Evolutionary conservation across 192 early-diverging fungal species (phyloP).

Genomic region (Anaeromyces robustus): DNA sequence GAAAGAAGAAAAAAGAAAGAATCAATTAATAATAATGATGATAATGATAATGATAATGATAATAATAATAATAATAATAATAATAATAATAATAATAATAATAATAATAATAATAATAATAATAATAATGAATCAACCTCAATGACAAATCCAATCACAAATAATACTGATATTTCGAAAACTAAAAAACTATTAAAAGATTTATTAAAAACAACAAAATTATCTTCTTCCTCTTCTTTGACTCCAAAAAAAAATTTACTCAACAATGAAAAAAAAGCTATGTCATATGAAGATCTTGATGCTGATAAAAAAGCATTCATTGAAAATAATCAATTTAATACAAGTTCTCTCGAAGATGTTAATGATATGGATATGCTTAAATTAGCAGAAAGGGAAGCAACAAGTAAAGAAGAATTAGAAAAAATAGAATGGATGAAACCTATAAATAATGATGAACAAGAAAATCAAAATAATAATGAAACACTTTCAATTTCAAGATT

Average conservation of each 20-base stretch:
- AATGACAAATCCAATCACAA: conserved; percentile 7
- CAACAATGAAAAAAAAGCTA: neutral
- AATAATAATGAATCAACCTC: neutral
- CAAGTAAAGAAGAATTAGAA: neutral
- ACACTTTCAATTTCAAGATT: conserved; percentile 19
- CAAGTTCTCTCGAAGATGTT: conserved; percentile 28
- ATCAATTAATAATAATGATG: neutral
- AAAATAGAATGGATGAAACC: neutral
- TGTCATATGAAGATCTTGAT: neutral
- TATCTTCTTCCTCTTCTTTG: neutral
- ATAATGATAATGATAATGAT: neutral
- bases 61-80: conserved; percentile 7
- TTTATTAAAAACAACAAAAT: conserved; percentile 13
- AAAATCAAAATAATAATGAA: conserved; percentile 14
- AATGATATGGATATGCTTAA: conserved; percentile 23
- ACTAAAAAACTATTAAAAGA: conserved; percentile 5
- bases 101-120: neutral
- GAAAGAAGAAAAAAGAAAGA: conserved; percentile 12
- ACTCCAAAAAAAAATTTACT: neutral
- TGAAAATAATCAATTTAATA: conserved; percentile 7
- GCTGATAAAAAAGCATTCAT: neutral
- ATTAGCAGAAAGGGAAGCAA: neutral
- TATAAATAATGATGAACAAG: conserved; percentile 4
- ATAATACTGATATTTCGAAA: conserved; percentile 4
- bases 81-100: no score